Evolutionary conservation across 2,329 filamentous ascomycete species (phyloP).

Genomic region (Gnomoniopsis smithogilvyi): DNA sequence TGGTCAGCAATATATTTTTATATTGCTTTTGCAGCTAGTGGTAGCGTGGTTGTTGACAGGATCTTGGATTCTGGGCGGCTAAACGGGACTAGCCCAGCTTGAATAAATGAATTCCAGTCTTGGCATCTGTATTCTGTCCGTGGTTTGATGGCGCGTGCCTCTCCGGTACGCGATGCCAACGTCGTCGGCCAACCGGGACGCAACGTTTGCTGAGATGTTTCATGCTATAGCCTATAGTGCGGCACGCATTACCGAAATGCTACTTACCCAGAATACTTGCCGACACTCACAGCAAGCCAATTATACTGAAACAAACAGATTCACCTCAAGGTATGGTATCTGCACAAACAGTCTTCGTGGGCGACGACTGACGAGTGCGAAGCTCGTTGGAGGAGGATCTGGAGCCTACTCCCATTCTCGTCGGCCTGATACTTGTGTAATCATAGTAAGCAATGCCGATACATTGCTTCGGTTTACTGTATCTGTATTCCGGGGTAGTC

Average conservation of each 20-base stretch:
- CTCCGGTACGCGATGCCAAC: neutral
- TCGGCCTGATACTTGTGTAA: too few relatives aligned
- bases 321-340: too few relatives aligned
- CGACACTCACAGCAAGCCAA: too few relatives aligned
- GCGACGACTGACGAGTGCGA: too few relatives aligned
- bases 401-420: neutral
- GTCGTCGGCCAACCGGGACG: neutral
- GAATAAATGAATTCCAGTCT: constrained; percentile 11
- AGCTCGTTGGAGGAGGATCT: too few relatives aligned
- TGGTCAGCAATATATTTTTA: neutral
- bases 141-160: neutral
- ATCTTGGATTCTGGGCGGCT: neutral
- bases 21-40: neutral
- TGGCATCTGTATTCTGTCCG: neutral
- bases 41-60: neutral
- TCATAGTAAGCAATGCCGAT: neutral
- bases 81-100: neutral
- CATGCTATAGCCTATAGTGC: neutral
- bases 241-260: neutral
- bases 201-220: neutral
- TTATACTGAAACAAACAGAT: too few relatives aligned
- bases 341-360: too few relatives aligned
- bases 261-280: neutral
- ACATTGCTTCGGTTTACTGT: too few relatives aligned
- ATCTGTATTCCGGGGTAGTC: too few relatives aligned